phyloP scores from a whole-genome alignment of 2,329 filamentous ascomycete genomes.

The Ophiostoma pallidulum region DNA sequence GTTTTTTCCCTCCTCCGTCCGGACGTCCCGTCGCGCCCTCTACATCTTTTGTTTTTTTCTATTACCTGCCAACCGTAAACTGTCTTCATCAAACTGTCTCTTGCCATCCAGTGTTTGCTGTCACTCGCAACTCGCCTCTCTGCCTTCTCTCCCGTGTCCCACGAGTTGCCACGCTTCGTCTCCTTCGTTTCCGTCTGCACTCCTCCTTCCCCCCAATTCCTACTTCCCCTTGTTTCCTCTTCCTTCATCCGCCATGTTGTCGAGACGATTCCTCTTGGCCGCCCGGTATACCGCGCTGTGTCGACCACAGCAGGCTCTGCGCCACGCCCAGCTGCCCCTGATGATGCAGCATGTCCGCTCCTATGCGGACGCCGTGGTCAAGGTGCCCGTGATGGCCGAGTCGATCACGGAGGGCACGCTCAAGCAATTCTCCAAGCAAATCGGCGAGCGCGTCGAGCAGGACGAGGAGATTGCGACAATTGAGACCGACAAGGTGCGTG shows the following conservation, averaged over 20 bases:
- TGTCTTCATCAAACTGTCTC: not conserved
- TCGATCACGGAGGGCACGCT: slow-evolving; percentile 96
- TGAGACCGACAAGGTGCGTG: slow-evolving; percentile 86
- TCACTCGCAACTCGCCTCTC: not conserved
- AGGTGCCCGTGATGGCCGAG: slow-evolving; percentile 97
- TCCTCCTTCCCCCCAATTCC: not conserved
- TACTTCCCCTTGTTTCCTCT: not conserved
- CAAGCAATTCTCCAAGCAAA: slow-evolving; percentile 86
- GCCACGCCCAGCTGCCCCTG: slow-evolving; percentile 36
- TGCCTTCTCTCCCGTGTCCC: not conserved
- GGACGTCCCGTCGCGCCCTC: not conserved
- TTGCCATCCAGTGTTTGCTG: not conserved
- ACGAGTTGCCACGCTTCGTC: not conserved
- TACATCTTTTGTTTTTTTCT: not conserved
- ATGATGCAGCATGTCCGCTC: slow-evolving; percentile 49
- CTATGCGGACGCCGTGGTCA: slow-evolving; percentile 75
- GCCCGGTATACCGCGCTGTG: slow-evolving; percentile 23
- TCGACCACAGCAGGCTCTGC: slow-evolving; percentile 33
- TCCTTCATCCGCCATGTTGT: slow-evolving; percentile 31
- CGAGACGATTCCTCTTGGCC: slow-evolving; percentile 26
- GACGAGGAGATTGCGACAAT: slow-evolving; percentile 98
- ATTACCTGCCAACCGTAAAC: not conserved
- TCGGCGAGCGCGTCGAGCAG: slow-evolving; percentile 88
- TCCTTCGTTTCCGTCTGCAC: not conserved
- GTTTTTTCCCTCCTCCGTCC: slow-evolving; percentile 7